Evolutionary conservation across 1,139 yeast species (phyloP), one percentile per base, ranked within the genome.

Genomic region (Zygosaccharomyces pseudobailii): DNA sequence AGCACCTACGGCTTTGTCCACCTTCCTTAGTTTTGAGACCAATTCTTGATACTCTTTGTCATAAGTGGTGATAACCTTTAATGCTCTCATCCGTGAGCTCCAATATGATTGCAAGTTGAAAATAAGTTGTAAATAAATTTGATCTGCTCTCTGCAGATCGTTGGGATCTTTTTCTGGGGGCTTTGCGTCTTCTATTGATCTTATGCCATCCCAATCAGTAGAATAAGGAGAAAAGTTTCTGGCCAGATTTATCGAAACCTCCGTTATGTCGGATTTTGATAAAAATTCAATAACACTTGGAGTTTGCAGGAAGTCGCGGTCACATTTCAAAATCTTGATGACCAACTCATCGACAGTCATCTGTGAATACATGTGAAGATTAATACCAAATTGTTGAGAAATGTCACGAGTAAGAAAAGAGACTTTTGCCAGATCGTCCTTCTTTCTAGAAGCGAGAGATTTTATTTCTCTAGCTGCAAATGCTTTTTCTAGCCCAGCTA

Each of bases 381-480:
- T 85, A 57, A 85, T 85, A 40, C 88, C 87, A 66, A 85, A 84
- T 56, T 84, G 92, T 57, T 85, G 94, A 3, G 87, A 82, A 25
- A 83, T 67, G 59, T 85, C 92, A 54, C 88, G 74, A 0, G 88
- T 72, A 55, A 85, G 71, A 59, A 82, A 82, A 0, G 85, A 65
- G 2, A 82, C 66, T 58, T 81, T 82, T 46, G 79, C 70, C 35
- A 62, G 61, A 36, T 74, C 78, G 31, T 71, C 75, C 45, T 71
- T 69, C 55, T 70, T 73, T 55, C 65, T 70, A 25, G 71, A 62
- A 2, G 73, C 72, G 43, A 75, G 60, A 44, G 73, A 69, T 52
- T 80, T 83, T 53, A 84, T 82, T 55, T 85, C 95, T 58, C 80
- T 82, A 4, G 92, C 92, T 0, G 90, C 92, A 66, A 86, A 86